Percentiles rank a stretch among this genome's conserved stretches.
Conservation (phyloP, 139 green algal genomes). For the Chlorella sp. region DNA sequence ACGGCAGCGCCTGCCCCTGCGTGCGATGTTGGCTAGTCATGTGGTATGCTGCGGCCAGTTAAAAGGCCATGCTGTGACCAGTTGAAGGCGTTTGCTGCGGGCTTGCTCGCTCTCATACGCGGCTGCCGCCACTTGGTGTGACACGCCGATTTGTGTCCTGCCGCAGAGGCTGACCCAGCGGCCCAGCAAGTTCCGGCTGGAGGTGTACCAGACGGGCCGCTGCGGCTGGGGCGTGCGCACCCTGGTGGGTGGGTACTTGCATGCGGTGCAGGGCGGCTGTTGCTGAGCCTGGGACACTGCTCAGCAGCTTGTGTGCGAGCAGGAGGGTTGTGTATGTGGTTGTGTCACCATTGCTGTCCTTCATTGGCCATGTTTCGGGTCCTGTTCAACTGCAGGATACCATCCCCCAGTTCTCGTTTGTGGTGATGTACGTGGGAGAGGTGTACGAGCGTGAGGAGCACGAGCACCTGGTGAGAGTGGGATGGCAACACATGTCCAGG, state of each 20-base stretch:
- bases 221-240: conserved; percentile 60
- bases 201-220: conserved; percentile 58
- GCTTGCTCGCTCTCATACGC: not conserved
- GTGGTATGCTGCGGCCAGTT: too few species aligned
- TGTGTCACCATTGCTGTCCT: not conserved
- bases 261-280: not conserved
- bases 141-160: not conserved
- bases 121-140: not conserved
- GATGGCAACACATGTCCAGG: not conserved
- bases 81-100: too few species aligned
- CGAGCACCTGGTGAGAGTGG: conserved; percentile 10
- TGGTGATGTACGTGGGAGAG: conserved; percentile 47
- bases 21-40: too few species aligned
- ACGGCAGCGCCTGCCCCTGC: too few species aligned
- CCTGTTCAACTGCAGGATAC: conserved; percentile 31
- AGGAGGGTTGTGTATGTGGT: not conserved
- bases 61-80: not conserved
- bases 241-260: conserved; percentile 31
- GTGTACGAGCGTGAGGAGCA: conserved; percentile 32
- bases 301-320: too few species aligned
- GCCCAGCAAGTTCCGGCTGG: conserved; percentile 46
- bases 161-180: conserved; percentile 41
- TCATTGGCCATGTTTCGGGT: too few species aligned
- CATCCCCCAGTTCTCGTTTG: conserved; percentile 49
- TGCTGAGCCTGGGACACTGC: too few species aligned